phyloP scores from a whole-genome alignment of 108 stramenopile genomes.

The Skeletonema marinoi region DNA sequence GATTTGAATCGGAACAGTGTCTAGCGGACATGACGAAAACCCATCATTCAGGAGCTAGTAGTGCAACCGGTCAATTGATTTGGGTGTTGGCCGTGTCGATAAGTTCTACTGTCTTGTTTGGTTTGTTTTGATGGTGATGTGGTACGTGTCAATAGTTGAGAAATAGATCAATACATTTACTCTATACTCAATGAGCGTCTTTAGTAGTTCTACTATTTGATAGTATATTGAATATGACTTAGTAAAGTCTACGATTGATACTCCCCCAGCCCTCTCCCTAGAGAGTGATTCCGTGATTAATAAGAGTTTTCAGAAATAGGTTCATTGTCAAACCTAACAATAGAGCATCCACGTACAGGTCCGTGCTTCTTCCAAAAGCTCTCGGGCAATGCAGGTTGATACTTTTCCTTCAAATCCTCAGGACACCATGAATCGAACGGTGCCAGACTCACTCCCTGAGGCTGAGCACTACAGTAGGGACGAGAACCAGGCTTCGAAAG shows the following conservation, averaged over 20 bases:
- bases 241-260: neutral
- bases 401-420: slow-evolving; percentile 59
- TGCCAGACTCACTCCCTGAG: slow-evolving; percentile 73
- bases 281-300: slow-evolving; percentile 2
- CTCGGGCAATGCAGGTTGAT: slow-evolving; percentile 70
- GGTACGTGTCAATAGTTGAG: neutral
- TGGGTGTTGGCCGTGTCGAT: neutral
- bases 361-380: slow-evolving; percentile 76
- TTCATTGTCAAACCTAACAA: slow-evolving; percentile 71
- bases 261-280: neutral
- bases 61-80: neutral
- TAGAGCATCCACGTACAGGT: slow-evolving; percentile 70
- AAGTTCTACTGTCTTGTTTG: neutral
- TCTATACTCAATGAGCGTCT: too few relatives aligned
- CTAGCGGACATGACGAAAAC: slow-evolving; percentile 15
- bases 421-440: slow-evolving; percentile 71
- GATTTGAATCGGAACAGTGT: slow-evolving; percentile 20
- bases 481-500: slow-evolving; percentile 76
- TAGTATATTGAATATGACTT: neutral
- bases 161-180: neutral
- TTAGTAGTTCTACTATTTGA: too few relatives aligned
- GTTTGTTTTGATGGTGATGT: neutral
- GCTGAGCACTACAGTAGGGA: slow-evolving; percentile 81
- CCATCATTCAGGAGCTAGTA: neutral
- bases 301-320: slow-evolving; percentile 56